Base-by-base conservation (phyloP, 495 filamentous ascomycete genomes). In the Hypoxylon fuscum region DNA sequence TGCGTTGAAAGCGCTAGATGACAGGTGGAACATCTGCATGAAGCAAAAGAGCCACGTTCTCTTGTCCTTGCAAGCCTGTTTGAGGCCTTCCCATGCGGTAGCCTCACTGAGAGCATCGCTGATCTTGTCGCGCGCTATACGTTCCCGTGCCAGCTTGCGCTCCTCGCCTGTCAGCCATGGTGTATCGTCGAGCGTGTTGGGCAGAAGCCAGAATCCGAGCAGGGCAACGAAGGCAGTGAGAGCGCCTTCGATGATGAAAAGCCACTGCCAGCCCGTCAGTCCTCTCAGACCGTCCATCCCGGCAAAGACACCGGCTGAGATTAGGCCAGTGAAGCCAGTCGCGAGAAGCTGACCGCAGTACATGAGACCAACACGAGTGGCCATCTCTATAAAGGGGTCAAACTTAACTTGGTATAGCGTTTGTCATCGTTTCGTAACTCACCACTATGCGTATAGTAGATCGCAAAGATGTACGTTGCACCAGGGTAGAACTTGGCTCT, bases 401-500 rank as follows among this genome's bases (percentile, higher is more conserved):
- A 34, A 4, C 34, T 18, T 5, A 41, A 8, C 6, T 37, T 9
- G 1, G 22, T 43, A 17, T 31, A n/a, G 2, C 1, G 2, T 8
- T 18, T 8, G 5, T 10, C 11, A 46, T 2, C 12, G 9, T 5
- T 7, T 38, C 14, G 38, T 14, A 25, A 51, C 62, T 64, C 3
- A 68, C 64, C 81, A 44, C 79, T 75, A 27, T 78, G 68, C 5
- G 79, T 83, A 44, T 84, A 84, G 67, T 77, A 84, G 52, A 76
- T 64, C 12, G 70, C 71, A 12, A 83, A 67, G n/a, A 81, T 68
- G 56, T 78, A 81, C 4, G 79, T 69, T 10, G 79, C 79, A 17
- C 81, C 80, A 0, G 81, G 80, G 55, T 76, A 80, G 59, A 78
- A 80, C n/a, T 75, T 60, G 0, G 69, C 67, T 56, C n/a, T 53